Base-by-base conservation (phyloP, 176 grass and related monocot genomes). In the Zea mays region DNA sequence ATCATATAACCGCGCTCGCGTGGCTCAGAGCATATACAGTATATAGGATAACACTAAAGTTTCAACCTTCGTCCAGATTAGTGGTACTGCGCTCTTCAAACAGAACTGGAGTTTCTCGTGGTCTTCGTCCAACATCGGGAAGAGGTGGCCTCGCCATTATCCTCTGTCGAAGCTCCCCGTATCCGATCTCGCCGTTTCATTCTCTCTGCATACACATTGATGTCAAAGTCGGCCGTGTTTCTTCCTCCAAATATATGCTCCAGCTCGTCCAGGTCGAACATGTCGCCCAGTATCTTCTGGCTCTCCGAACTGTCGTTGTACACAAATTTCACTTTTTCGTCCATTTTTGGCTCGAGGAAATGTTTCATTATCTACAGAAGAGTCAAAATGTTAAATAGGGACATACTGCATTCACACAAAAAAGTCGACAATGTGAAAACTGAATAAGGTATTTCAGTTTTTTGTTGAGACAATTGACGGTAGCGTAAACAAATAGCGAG, bases 271-370 rank as follows among this genome's bases (percentile, higher is more conserved):
- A 80, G 33, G 44, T 88, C 81, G 47, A 88, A 88, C 16, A 84
- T 82, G 9, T 88, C 70, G 5, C 45, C 66, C 76, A 88, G 70
- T 39, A 84, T 70, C 76, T 51, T 88, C 37, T 71, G 70, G 76
- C 86, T 88, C 3, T 84, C 76, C 11, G 52, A 36, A 42, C 76
- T 69, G 21, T 84, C 72, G 4, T 13, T 65, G 54, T 84, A 75
- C 12, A 84, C 81, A 84, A 88, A 88, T 70, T 64, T 84, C 39
- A 84, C 80, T 57, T 83, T 83, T 11, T 88, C 78, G 13, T 69
- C 74, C 58, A 82, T 69, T 21, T 47, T 46, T 15, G 72, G 68
- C 51, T 88, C 81, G 11, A 84, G 16, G 59, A 88, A 84, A 4
- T 46, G 55, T 55, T 79, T 80, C 3, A 83, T 49, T 45, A 88